A percentile compares a stretch with the other conserved stretches of the same genome.
phyloP scores from a whole-genome alignment of 179 eudicot genomes.

The Beta macrorhiza region DNA sequence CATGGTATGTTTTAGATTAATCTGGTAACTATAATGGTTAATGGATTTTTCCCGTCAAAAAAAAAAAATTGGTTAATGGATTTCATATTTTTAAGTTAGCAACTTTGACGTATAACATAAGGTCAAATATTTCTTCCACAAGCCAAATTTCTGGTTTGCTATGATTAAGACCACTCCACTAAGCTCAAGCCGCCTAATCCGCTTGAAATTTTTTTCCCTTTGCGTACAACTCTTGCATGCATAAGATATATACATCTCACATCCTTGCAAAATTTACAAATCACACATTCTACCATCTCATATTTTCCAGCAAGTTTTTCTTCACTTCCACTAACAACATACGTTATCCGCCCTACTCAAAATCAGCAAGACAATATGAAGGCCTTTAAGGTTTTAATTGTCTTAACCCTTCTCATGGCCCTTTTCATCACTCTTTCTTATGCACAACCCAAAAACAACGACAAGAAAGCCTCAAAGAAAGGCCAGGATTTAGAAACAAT shows the following conservation, averaged over 20 bases:
- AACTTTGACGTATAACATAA: neutral
- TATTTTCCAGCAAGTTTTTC: neutral
- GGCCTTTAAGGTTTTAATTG: constrained; percentile 6
- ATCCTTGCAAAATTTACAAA: neutral
- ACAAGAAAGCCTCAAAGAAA: neutral
- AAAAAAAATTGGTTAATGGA: too few relatives aligned
- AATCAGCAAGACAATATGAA: constrained; percentile 19
- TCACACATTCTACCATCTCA: neutral
- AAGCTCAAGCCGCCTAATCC: constrained; percentile 24
- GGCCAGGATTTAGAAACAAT: too few relatives aligned
- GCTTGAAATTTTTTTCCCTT: constrained; percentile 6
- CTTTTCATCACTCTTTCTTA: constrained; percentile 5
- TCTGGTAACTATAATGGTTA: neutral
- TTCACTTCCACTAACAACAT: neutral
- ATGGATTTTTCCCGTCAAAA: too few relatives aligned
- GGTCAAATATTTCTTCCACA: constrained; percentile 10
- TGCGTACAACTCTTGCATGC: constrained; percentile 7
- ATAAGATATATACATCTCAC: constrained; percentile 25
- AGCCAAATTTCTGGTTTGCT: constrained; percentile 30
- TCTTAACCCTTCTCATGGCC: neutral
- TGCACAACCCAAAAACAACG: constrained; percentile 12
- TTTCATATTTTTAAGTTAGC: neutral
- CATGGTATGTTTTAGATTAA: too few relatives aligned
- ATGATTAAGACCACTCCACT: constrained; percentile 33
- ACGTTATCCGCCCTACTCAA: too few relatives aligned